Percentiles rank a stretch among this genome's conserved stretches.
phyloP scores from a whole-genome alignment of 495 filamentous ascomycete species.

The Sphaerosporella brunnea region DNA sequence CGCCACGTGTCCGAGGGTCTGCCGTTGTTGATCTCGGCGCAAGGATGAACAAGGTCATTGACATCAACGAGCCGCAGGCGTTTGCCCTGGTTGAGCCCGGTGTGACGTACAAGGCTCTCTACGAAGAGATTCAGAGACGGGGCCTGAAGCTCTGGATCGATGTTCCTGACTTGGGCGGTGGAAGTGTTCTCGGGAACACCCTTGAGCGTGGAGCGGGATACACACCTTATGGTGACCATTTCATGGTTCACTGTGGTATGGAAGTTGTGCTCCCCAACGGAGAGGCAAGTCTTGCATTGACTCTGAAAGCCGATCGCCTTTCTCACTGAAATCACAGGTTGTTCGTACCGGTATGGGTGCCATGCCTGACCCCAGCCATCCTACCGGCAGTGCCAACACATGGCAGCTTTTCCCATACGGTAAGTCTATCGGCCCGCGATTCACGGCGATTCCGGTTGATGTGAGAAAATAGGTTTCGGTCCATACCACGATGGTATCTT shows the following conservation, averaged over 20 bases:
- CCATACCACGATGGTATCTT: slow-evolving; percentile 42
- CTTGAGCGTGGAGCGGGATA: slow-evolving; percentile 42
- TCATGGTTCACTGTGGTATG: slow-evolving; percentile 37
- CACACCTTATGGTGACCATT: slow-evolving; percentile 37
- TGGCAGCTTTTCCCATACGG: slow-evolving; percentile 38
- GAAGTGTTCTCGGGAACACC: slow-evolving; percentile 39
- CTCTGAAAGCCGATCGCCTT: no score
- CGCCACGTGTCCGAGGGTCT: slow-evolving; percentile 36
- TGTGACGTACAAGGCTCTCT: slow-evolving; percentile 37
- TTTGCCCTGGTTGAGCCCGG: slow-evolving; percentile 41
- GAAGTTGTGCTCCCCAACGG: slow-evolving; percentile 41
- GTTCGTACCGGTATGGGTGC: slow-evolving; percentile 44
- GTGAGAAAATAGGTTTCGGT: slow-evolving; percentile 33
- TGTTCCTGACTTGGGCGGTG: slow-evolving; percentile 40
- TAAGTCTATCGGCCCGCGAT: background rate
- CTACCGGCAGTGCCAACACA: slow-evolving; percentile 21
- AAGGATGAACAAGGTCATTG: slow-evolving; percentile 38
- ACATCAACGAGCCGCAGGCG: slow-evolving; percentile 36
- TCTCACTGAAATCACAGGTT: background rate
- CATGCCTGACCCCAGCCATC: slow-evolving; percentile 26
- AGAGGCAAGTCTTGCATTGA: slow-evolving; percentile 30
- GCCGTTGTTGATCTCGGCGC: slow-evolving; percentile 38
- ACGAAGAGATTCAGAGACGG: slow-evolving; percentile 34
- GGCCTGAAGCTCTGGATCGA: slow-evolving; percentile 35
- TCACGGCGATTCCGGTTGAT: background rate